Conservation (phyloP, 2,329 filamentous ascomycete species). For the Aspergillus eucalypticola region DNA sequence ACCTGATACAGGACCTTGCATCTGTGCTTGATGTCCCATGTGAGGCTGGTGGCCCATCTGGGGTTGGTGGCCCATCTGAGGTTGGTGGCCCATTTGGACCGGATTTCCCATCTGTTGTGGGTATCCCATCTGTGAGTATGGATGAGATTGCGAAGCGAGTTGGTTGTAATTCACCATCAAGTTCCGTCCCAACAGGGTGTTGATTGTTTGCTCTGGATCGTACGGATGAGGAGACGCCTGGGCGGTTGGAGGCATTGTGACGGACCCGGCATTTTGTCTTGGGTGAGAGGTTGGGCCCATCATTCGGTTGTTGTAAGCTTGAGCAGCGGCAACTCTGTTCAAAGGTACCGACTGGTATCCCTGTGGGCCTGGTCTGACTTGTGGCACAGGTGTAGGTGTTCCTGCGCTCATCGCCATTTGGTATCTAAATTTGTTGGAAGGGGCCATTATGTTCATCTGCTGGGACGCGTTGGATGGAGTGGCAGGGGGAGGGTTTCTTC, state of each 20-base stretch:
- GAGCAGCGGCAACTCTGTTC: background rate
- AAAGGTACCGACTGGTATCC: background rate
- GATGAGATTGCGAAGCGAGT: too few relatives aligned
- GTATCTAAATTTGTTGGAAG: background rate
- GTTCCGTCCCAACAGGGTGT: background rate
- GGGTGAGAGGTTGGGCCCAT: constrained; percentile 8
- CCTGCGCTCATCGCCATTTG: background rate
- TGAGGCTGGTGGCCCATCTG: too few relatives aligned
- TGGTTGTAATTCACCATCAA: background rate
- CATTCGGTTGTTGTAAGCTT: background rate
- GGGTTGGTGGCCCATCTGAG: too few relatives aligned
- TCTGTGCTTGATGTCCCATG: background rate
- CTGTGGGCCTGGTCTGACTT: background rate
- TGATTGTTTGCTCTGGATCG: background rate
- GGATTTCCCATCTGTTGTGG: background rate
- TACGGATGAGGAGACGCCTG: background rate
- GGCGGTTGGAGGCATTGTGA: background rate
- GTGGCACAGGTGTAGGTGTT: background rate
- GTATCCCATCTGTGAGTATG: too few relatives aligned
- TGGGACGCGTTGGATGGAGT: background rate
- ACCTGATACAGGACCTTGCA: background rate
- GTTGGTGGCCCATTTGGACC: too few relatives aligned
- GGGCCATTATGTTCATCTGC: background rate
- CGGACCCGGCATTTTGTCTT: background rate
- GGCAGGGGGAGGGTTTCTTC: background rate